phyloP scores from a whole-genome alignment of 495 filamentous ascomycete species.

The Copromyces sp. region DNA sequence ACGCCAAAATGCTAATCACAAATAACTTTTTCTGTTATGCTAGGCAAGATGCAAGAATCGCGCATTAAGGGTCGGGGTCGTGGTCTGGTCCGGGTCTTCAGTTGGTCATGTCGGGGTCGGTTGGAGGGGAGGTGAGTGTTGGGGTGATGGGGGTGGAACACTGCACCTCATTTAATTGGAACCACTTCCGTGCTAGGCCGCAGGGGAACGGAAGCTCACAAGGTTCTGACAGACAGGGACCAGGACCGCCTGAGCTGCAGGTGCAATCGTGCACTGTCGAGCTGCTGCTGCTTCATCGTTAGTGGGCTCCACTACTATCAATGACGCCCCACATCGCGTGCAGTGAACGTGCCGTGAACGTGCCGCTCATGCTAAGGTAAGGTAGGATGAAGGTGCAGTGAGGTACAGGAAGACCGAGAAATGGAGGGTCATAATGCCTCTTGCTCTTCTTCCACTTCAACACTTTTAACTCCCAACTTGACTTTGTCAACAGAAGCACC shows the following conservation, averaged over 20 bases:
- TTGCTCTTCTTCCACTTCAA: not conserved
- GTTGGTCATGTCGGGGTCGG: not conserved
- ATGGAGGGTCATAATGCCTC: not conserved
- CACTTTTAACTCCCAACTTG: not conserved
- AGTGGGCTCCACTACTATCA: not conserved
- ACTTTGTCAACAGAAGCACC: not conserved
- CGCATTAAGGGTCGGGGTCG: not conserved
- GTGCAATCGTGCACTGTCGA: not conserved
- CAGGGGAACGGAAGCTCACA: not conserved
- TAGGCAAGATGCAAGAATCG: not conserved
- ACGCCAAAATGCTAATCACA: not conserved
- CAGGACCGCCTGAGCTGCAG: not conserved
- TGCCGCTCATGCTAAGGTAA: too few species aligned
- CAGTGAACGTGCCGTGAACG: not conserved
- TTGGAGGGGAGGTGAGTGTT: not conserved
- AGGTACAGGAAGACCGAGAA: not conserved
- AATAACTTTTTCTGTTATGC: not conserved
- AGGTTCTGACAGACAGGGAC: not conserved
- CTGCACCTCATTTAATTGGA: not conserved
- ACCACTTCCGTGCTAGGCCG: not conserved
- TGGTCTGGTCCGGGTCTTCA: not conserved
- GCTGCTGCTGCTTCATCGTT: not conserved
- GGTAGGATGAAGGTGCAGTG: not conserved
- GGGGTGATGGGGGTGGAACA: not conserved
- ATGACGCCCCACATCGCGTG: not conserved